Base-by-base conservation (phyloP, 2,329 filamentous ascomycete genomes). In the Tothia fuscella region DNA sequence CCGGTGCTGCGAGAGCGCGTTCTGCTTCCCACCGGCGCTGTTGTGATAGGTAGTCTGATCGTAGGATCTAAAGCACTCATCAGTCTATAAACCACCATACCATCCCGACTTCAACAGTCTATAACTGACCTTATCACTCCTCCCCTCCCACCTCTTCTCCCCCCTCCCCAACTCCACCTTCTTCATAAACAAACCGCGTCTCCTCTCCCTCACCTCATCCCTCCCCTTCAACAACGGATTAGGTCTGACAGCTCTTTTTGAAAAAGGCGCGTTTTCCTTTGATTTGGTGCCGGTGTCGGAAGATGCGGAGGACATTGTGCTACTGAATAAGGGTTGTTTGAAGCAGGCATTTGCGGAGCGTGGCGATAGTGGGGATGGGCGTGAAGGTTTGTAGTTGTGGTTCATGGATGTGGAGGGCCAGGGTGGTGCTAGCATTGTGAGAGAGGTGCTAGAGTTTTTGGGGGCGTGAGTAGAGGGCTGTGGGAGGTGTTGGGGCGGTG, bases 141-240 rank as follows among this genome's bases (percentile, higher is more conserved):
- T 53, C 13, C 51, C 50, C 45, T 64, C 60, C 60, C 64, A 71
- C 36, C 60, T 57, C 52, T 56, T 57, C 4, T 70, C 66, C 4
- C 70, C 66, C 31, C 67, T 53, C 2, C 53, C 53, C 31, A 61
- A 60, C 38, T 62, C 54, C 9, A 71, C 63, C 41, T 63, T 81
- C 53, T 77, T 74, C 45, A 89, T 62, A 51, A 89, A 89, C 43
- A 81, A 64, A 24, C 73, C 72, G 35, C 82, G 67, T 44, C 83
- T 65, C 41, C 71, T 66, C 54, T 84, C 78, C 42, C 77, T 74
- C 1, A 68, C 66, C 14, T 74, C 74, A 54, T 86, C 63, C 38
- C 16, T 20, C 14, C 25, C 21, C 20, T 33, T 33, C 14, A 78
- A 60, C 5, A 81, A 51, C 0, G 79, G 81, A 47, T 81, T 84